These are phyloP conservation scores for Podospora pseudoanserina DNA, from an alignment of 495 filamentous ascomycete genomes.

Conservation along the genomic window DNA sequence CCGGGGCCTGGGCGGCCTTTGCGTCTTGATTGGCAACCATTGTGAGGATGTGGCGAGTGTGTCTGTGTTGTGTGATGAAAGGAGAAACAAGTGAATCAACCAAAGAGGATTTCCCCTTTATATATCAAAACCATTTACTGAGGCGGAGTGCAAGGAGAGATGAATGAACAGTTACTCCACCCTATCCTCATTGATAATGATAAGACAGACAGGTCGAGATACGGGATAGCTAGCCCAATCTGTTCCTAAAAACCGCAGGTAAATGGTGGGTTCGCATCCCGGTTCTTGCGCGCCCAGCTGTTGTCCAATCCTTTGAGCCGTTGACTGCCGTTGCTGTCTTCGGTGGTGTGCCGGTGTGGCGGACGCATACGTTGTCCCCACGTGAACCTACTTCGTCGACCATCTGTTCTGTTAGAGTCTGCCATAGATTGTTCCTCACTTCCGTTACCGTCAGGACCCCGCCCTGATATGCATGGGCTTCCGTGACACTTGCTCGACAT, in stretches of 20 bases:
- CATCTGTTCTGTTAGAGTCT: neutral
- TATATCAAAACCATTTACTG: neutral
- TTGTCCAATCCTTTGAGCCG: neutral
- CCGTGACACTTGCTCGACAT: neutral
- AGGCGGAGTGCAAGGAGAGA: neutral
- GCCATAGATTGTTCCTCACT: too few species aligned
- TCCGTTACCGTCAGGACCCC: too few species aligned
- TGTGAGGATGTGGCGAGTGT: neutral
- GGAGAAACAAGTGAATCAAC: neutral
- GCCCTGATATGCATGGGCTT: neutral
- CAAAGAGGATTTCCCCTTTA: neutral
- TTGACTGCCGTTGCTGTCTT: neutral
- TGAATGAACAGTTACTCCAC: neutral
- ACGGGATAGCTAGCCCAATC: neutral
- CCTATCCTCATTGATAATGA: neutral
- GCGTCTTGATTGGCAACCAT: constrained; percentile 1
- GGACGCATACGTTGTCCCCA: neutral
- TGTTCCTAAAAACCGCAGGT: neutral
- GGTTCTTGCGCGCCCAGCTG: neutral
- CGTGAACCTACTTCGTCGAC: neutral
- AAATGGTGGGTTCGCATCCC: neutral
- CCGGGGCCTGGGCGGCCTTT: neutral
- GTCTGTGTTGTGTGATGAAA: neutral
- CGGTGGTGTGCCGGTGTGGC: neutral
- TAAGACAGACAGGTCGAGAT: neutral